A percentile compares a stretch with the other conserved stretches of the same genome.
These are phyloP conservation scores for Amauroascus verrucosus DNA, from an alignment of 2,329 filamentous ascomycete genomes.

Conservation along the genomic window DNA sequence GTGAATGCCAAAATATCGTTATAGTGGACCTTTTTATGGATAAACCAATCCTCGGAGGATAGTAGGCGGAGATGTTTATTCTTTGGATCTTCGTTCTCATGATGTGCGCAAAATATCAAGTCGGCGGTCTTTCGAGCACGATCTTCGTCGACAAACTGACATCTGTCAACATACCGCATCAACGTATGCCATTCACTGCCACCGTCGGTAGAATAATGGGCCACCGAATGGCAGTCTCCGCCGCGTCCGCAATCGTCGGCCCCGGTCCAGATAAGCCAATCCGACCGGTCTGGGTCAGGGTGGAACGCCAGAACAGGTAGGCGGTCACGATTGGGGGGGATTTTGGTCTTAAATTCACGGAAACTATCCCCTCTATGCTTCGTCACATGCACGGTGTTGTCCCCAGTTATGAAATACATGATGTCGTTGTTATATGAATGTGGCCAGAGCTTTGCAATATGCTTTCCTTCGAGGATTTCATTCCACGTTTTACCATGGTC, in stretches of 20 bases:
- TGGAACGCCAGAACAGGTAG: conserved; percentile 61
- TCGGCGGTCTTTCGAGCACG: conserved; percentile 46
- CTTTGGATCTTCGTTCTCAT: conserved; percentile 51
- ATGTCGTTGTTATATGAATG: conserved; percentile 74
- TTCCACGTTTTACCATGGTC: conserved; percentile 88
- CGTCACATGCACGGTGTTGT: conserved; percentile 65
- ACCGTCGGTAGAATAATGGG: conserved; percentile 67
- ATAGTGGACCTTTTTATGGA: conserved; percentile 51
- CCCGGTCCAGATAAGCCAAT: conserved; percentile 90
- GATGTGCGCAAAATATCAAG: conserved; percentile 56
- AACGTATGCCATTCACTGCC: conserved; percentile 69
- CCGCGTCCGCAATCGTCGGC: conserved; percentile 51
- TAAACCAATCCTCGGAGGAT: conserved; percentile 70
- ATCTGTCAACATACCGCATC: conserved; percentile 63
- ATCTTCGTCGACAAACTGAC: conserved; percentile 70
- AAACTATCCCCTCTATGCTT: conserved; percentile 66
- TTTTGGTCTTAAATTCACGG: conserved; percentile 61
- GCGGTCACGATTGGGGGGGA: conserved; percentile 43
- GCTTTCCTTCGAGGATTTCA: conserved; percentile 56
- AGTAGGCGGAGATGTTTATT: conserved; percentile 59
- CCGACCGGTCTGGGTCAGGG: conserved; percentile 68
- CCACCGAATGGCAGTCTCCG: conserved; percentile 58
- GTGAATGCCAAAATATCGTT: conserved; percentile 73
- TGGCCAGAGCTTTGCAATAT: conserved; percentile 60
- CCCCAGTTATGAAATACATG: conserved; percentile 71